These are phyloP conservation scores for Myxozyma melibiosi DNA, from an alignment of 805 yeast species.

Conservation along the genomic window DNA sequence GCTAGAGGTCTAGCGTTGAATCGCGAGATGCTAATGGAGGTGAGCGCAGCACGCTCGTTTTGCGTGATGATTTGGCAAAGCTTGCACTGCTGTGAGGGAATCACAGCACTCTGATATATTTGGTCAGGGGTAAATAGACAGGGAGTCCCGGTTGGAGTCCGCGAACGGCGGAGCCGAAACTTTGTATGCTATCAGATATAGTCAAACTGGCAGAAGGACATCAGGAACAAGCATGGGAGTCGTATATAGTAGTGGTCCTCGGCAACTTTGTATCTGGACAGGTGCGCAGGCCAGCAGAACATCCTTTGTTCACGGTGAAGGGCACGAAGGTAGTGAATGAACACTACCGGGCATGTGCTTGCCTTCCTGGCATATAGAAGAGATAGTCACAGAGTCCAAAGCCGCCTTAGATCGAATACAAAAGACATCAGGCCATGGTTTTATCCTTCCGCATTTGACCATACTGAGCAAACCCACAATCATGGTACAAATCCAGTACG, in stretches of 20 bases:
- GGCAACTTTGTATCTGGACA: not conserved
- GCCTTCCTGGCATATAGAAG: conserved; percentile 15
- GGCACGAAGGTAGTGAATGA: not conserved
- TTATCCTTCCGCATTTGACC: not conserved
- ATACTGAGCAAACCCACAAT: conserved; percentile 2
- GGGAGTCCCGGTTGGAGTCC: conserved; percentile 9
- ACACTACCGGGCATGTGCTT: conserved; percentile 14
- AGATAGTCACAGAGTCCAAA: not conserved
- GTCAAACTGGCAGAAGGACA: not conserved
- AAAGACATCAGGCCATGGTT: conserved; percentile 1
- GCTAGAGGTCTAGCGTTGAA: no score
- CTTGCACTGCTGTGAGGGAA: no score
- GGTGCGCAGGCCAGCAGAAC: conserved; percentile 3
- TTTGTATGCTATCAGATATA: not conserved
- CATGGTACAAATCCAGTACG: no score
- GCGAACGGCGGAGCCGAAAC: not conserved
- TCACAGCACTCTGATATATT: not conserved
- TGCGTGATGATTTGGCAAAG: not conserved
- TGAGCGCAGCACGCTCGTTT: conserved; percentile 10
- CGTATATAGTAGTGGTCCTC: not conserved
- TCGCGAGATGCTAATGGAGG: not conserved
- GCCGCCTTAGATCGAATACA: not conserved
- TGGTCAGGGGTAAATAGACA: conserved; percentile 1
- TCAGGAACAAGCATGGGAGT: conserved; percentile 12
- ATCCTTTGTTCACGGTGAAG: not conserved